Evolutionary conservation across 2,329 filamentous ascomycete genomes (phyloP).

Genomic region (Seiridium unicorne): DNA sequence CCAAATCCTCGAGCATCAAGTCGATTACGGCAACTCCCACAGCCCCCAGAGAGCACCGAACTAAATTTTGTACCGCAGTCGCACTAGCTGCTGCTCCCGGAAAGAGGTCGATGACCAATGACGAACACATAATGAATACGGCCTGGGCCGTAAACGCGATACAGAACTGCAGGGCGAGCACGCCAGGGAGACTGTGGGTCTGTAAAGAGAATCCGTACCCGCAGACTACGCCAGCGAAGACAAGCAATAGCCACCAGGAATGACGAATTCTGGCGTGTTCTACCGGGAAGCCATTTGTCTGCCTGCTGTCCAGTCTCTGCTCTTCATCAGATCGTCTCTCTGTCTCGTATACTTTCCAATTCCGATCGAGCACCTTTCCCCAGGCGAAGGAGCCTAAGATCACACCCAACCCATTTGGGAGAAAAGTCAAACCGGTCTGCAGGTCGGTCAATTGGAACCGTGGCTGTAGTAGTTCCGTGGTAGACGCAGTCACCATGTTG

Average conservation of each 20-base stretch:
- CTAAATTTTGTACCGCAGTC: constrained; percentile 32
- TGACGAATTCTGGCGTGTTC: constrained; percentile 32
- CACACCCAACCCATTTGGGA: not conserved
- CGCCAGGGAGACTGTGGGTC: constrained; percentile 21
- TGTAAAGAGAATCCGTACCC: constrained; percentile 31
- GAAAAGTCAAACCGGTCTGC: not conserved
- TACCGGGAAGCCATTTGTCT: constrained; percentile 35
- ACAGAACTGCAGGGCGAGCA: constrained; percentile 29
- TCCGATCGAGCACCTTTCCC: not conserved
- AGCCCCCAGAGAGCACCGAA: constrained; percentile 30
- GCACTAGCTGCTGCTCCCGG: constrained; percentile 28
- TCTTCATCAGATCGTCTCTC: not conserved
- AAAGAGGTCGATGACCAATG: constrained; percentile 31
- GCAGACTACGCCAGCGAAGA: constrained; percentile 33
- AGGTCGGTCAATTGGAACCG: constrained; percentile 32
- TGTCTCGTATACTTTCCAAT: not conserved
- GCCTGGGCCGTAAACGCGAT: constrained; percentile 31
- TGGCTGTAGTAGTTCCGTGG: constrained; percentile 35
- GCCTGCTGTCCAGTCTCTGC: not conserved
- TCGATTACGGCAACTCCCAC: constrained; percentile 19
- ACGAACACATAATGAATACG: constrained; percentile 28
- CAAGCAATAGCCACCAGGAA: constrained; percentile 31
- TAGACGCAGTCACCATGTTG: constrained; percentile 47
- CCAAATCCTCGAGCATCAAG: constrained; percentile 18
- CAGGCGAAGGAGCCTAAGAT: not conserved